Evolutionary conservation across 345 rosid species (phyloP), one percentile per base, ranked within the genome.

Genomic region (Litchi chinensis): DNA sequence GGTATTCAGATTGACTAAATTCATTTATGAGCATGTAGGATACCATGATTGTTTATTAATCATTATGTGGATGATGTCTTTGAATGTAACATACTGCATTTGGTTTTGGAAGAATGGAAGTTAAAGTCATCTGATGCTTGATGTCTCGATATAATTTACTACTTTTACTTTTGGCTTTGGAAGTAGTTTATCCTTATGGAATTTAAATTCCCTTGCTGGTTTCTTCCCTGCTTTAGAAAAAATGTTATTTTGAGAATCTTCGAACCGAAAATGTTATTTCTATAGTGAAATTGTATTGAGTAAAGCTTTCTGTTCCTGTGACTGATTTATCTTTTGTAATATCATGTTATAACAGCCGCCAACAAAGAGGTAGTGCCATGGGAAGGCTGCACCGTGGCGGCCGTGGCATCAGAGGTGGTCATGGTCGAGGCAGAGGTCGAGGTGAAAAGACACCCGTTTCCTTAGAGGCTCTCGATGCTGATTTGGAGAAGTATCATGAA

Each of bases 381-480:
- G 91, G 90, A 41, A 65, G 86, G 43, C 84, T 77, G 46, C 80
- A 84, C 43, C 79, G 85, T 81, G 85, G 85, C 64, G 83, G 90
- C 52, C 71, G 70, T 59, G 79, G 90, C 71, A 79, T 82, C 64
- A 65, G 88, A 26, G 77, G 86, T 21, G 86, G 83, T 22, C 87
- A 79, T 69, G 84, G 87, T 16, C 77, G 75, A 40, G 86, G 86
- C 57, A 83, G 85, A 79, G 85, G 81, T 32, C 76, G 65, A 24
- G 88, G 78, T 65, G 84, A 81, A 41, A 82, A 83, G 68, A 74
- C 84, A 18, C 70, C 76, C 16, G 24, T 76, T 10, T 83, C 97
- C 41, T 86, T 87, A 8, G 91, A 88, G 48, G 88, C 85, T 79
- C 95, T 91, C 71, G 90, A 90, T 84, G 89, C 90, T 64, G 90